phyloP scores from a whole-genome alignment of 345 rosid genomes.

The Ailanthus altissimus region DNA sequence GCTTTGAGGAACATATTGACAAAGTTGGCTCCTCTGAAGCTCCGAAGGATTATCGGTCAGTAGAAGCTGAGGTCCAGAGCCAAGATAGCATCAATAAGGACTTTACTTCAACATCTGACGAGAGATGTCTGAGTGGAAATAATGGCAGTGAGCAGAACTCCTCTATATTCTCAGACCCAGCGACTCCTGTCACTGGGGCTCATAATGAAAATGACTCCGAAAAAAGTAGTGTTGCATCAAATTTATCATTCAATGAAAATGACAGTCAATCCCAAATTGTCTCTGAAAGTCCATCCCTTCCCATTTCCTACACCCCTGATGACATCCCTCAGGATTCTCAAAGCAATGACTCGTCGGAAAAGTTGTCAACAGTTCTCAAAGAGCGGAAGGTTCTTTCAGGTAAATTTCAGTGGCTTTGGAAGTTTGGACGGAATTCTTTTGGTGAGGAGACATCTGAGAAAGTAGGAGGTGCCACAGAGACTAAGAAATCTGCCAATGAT shows the following conservation, averaged over 20 bases:
- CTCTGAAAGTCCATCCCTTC: slow-evolving; percentile 48
- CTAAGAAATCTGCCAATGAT: slow-evolving; percentile 34
- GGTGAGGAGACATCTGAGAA: slow-evolving; percentile 52
- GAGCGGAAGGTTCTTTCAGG: slow-evolving; percentile 62
- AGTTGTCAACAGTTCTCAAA: slow-evolving; percentile 32
- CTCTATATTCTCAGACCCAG: slow-evolving; percentile 50
- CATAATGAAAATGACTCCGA: slow-evolving; percentile 67
- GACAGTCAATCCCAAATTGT: slow-evolving; percentile 40
- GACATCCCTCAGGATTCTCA: slow-evolving; percentile 34
- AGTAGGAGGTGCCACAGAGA: slow-evolving; percentile 31
- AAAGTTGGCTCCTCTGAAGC: slow-evolving; percentile 27
- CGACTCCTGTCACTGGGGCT: slow-evolving; percentile 52
- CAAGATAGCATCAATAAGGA: slow-evolving; percentile 30
- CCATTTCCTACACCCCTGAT: slow-evolving; percentile 53
- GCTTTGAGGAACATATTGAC: slow-evolving; percentile 48
- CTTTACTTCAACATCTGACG: slow-evolving; percentile 39
- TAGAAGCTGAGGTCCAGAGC: slow-evolving; percentile 34
- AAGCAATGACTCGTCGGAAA: slow-evolving; percentile 34
- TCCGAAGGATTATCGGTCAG: slow-evolving; percentile 28
- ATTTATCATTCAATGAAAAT: slow-evolving; percentile 45
- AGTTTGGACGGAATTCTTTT: slow-evolving; percentile 60
- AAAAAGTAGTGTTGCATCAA: slow-evolving; percentile 64
- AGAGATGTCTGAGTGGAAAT: slow-evolving; percentile 46
- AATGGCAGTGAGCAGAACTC: slow-evolving; percentile 63
- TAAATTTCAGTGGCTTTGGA: slow-evolving; percentile 95